Percentiles rank a stretch among this genome's conserved stretches.
Conservation (phyloP, 2,329 filamentous ascomycete species). For the Scedosporium dehoogii region DNA sequence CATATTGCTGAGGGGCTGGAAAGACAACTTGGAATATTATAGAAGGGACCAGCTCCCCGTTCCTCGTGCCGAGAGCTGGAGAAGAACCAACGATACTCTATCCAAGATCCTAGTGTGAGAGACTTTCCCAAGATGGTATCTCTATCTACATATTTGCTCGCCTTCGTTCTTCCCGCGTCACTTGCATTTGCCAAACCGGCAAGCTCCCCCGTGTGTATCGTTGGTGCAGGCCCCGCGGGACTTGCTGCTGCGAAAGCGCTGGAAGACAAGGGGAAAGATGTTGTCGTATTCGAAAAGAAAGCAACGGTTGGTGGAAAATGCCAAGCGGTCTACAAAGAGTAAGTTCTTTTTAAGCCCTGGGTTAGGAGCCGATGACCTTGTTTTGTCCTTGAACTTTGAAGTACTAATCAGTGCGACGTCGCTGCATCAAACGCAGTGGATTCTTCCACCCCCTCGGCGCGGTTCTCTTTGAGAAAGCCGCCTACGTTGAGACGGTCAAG, state of each 20-base stretch:
- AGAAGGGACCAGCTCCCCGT: too few species aligned
- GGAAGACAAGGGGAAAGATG: background rate
- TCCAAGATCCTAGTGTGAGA: too few species aligned
- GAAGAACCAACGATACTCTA: too few species aligned
- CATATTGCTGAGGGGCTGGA: too few species aligned
- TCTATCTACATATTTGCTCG: too few species aligned
- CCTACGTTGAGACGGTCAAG: constrained; percentile 5
- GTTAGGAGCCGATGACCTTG: background rate
- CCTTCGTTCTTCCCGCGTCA: too few species aligned
- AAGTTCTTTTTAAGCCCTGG: background rate
- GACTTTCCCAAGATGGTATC: too few species aligned
- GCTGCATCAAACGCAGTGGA: background rate
- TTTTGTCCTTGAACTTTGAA: background rate
- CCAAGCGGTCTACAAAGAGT: constrained; percentile 4
- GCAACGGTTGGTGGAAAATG: background rate
- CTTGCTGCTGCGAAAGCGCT: background rate
- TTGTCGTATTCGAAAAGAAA: constrained; percentile 3
- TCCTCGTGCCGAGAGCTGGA: too few species aligned
- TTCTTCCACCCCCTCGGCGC: constrained; percentile 3
- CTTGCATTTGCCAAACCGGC: too few species aligned
- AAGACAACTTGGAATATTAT: too few species aligned
- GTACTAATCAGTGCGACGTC: background rate
- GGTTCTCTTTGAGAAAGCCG: background rate
- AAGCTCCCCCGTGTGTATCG: background rate
- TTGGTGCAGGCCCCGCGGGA: constrained; percentile 2